These are phyloP conservation scores for Zygoascus sp. DNA, from an alignment of 1,139 yeast species.

Conservation along the genomic window DNA sequence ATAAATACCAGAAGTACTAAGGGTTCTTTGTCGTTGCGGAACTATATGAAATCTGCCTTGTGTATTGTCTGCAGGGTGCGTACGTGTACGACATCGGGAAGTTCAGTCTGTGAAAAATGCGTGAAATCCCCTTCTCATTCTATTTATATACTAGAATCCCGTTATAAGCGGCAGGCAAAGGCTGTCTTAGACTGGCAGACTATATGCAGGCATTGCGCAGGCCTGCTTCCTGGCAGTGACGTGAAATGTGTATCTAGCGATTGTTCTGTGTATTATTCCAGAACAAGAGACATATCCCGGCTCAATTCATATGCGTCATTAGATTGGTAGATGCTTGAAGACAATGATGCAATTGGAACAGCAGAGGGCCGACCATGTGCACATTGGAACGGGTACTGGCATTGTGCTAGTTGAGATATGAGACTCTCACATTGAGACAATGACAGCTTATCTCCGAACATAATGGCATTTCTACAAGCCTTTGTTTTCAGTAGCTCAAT, in stretches of 20 bases:
- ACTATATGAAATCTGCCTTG: slow-evolving; percentile 26
- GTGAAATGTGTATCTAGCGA: slow-evolving; percentile 41
- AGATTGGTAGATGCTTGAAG: slow-evolving; percentile 11
- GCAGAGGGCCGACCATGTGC: slow-evolving; percentile 85
- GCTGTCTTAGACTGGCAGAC: slow-evolving; percentile 29
- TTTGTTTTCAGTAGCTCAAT: slow-evolving; percentile 51
- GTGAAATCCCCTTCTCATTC: slow-evolving; percentile 15
- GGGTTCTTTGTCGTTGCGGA: slow-evolving; percentile 16
- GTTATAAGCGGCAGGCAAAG: slow-evolving; percentile 23
- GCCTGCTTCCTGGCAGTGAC: slow-evolving; percentile 24
- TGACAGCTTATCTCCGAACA: slow-evolving; percentile 60
- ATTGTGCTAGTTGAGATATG: slow-evolving; percentile 41
- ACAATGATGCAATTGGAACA: slow-evolving; percentile 47
- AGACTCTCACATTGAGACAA: slow-evolving; percentile 44
- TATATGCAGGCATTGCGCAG: slow-evolving; percentile 33
- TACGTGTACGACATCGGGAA: slow-evolving; percentile 8
- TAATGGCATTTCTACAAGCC: slow-evolving; percentile 69
- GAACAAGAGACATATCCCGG: slow-evolving; percentile 28
- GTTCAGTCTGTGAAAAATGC: slow-evolving; percentile 24
- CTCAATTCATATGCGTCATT: slow-evolving; percentile 11
- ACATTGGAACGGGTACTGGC: slow-evolving; percentile 68
- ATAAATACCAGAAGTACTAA: slow-evolving; percentile 8
- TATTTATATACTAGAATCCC: slow-evolving; percentile 20
- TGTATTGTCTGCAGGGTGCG: slow-evolving; percentile 27
- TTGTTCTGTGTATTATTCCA: slow-evolving; percentile 42